Base-by-base conservation (phyloP, 2,329 filamentous ascomycete genomes). In the Achaetomium macrosporum region DNA sequence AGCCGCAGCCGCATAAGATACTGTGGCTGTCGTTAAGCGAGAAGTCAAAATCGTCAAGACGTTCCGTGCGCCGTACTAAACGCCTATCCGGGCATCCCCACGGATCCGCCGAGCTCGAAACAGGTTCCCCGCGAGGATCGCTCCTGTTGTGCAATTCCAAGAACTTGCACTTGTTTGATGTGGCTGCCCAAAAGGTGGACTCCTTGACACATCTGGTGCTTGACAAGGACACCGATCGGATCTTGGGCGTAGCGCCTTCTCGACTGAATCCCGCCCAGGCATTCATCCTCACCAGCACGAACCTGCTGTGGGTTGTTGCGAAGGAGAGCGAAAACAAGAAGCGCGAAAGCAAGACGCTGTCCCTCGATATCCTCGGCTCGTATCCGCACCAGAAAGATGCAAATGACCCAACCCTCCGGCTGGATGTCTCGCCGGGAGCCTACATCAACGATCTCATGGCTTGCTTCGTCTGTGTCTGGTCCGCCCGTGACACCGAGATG, bases 241-340 rank as follows among this genome's bases (percentile, higher is more conserved):
- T 89, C 44, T 64, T 89, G 53, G 78, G 86, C 61, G 62, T 83
- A 1, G 73, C 74, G 57, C 60, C 66, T 9, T 78, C 78, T 53
- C 73, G 75, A 1, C 61, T 66, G 2, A 69, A 76, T 49, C 67
- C 71, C 5, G 69, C 71, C 25, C 74, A 79, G n/a, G 61, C 82
- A 1, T 79, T 83, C 52, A 68, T 87, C 10, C 68, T 88, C 42
- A 88, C 83, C 1, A 75, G 73, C 12, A 71, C 70, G 0, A 70
- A 69, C 29, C 51, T 86, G 0, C 68, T 76, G 33, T 73, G 78
- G 69, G 13, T 65, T 59, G 46, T 54, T 52, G 44, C 50, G 3
- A 55, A 36, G 15, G 41, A 58, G n/a, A 36, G 42, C 36, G 56
- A 10, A 51, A 49, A 53, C 17, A 19, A 51, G 15, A 37, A 58